Evolutionary conservation across 2,329 filamentous ascomycete genomes (phyloP), one percentile per base, ranked within the genome.

Genomic region (Fusarium praegraminearum): DNA sequence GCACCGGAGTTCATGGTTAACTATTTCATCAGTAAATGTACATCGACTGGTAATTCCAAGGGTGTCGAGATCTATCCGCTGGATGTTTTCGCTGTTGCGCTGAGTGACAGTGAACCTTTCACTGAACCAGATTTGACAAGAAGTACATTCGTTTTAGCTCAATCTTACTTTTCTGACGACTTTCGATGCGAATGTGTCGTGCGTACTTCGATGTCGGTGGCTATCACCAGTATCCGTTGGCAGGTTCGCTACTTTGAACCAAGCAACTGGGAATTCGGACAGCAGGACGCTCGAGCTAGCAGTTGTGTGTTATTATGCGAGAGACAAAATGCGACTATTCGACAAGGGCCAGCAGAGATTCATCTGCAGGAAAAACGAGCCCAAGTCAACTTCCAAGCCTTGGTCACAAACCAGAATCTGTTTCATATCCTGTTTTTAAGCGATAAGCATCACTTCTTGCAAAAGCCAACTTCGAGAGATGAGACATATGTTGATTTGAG

Each of bases 331-430:
- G 36, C 50, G 2, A 33, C 20, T 43, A 43, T 53, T 32, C n/a
- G 1, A n/a, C 15, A n/a, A 16, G 36, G 28, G 1, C 2, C 10
- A 2, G 1, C 15, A 2, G 7, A 18, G 9, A 28, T 16, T 8
- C 3, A 2, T 6, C 1, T 53, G 7, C 15, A 33, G 7, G 50
- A 53, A 15, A n/a, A n/a, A 15, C 28, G 50, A 44, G 50, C 5
- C 5, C 28, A 38, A 16, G 26, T 52, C 22, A 22, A 5, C 2
- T 24, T 41, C 8, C 26, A 9, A 30, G 4, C 12, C n/a, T 13
- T 11, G 4, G 3, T 3, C 13, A 4, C 5, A 5, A 16, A 13
- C 1, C 28, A n/a, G 15, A 11, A 15, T 28, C 20, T 49, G 15
- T 53, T 40, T 15, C 50, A 53, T 11, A 44, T 53, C 3, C 11